Base-by-base conservation (phyloP, 2,329 filamentous ascomycete genomes). In the Chalara sp. region DNA sequence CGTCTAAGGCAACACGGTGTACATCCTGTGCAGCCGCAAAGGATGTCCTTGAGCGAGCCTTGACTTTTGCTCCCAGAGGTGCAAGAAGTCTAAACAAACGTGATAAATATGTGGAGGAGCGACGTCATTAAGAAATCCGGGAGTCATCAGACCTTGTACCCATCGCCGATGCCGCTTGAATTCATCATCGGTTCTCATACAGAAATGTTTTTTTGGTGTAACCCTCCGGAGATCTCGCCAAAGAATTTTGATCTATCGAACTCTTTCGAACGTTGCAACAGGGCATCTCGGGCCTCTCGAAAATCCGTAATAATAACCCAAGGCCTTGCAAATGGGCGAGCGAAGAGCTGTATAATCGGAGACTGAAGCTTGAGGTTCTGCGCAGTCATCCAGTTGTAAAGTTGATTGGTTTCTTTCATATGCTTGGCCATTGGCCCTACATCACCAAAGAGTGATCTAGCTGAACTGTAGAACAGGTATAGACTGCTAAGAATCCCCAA, bases 131-230 rank as follows among this genome's bases (percentile, higher is more conserved):
- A 68, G 55, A 46, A 68, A 68, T 6, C 56, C 58, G 5, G 55
- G 45, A 40, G 56, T 61, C 65, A 67, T 66, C 8, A 60, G 53
- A 42, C 65, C 65, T 35, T 54, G 54, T 59, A 65, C 63, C 21
- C 64, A 49, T 3, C 56, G 54, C 41, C 65, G 62, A 53, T 66
- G 61, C 0, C 57, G 57, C 31, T 55, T 59, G 6, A 67, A 58
- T 32, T 51, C 47, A 1, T 62, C 63, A 6, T 61, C 64, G 0
- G 61, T 61, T 32, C 53, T 56, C 49, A 65, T 63, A 2, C 53
- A 51, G 13, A 67, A 54, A 13, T 61, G 60, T 6, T 49, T 54
- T 6, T 54, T 43, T 0, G 65, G 64, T n/a, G 67, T 56, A 48
- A 65, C 54, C 5, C 58, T 56, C 3, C 47, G 30, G 30, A 65